These are phyloP conservation scores for Aspergillus sclerotioniger DNA, from an alignment of 495 filamentous ascomycete genomes.

Conservation along the genomic window DNA sequence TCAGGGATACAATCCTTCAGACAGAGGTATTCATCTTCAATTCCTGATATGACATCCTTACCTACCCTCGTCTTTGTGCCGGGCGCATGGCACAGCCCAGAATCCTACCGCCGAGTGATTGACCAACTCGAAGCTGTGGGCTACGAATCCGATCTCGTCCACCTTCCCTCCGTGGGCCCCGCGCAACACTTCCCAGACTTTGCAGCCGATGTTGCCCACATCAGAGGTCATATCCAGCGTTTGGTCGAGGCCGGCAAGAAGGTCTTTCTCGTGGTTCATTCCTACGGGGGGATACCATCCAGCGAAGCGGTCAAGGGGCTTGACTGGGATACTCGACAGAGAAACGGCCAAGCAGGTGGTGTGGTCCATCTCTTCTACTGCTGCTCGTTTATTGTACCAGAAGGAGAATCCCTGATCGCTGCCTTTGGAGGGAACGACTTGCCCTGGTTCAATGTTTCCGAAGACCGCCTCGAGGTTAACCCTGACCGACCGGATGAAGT, in stretches of 20 bases:
- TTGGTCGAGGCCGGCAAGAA: slow-evolving; percentile 28
- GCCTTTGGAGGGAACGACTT: slow-evolving; percentile 18
- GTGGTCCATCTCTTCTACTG: slow-evolving; percentile 39
- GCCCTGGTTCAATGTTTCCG: slow-evolving; percentile 16
- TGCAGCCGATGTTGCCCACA: not conserved
- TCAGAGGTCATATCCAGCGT: slow-evolving; percentile 10
- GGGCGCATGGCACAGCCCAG: slow-evolving; percentile 46
- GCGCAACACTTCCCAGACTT: slow-evolving; percentile 1
- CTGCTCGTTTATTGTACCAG: slow-evolving; percentile 30
- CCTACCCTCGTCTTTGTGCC: slow-evolving; percentile 41
- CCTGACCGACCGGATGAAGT: not conserved
- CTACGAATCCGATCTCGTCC: slow-evolving; percentile 35
- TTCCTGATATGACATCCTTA: not conserved
- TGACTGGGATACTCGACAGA: slow-evolving; percentile 27
- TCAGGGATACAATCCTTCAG: too few species aligned
- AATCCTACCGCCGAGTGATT: slow-evolving; percentile 32
- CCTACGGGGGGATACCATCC: slow-evolving; percentile 34
- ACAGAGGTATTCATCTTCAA: too few species aligned
- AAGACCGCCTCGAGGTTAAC: slow-evolving; percentile 6
- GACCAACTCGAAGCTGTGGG: slow-evolving; percentile 30
- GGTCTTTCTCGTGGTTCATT: slow-evolving; percentile 45
- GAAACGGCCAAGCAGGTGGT: slow-evolving; percentile 33
- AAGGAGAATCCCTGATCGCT: slow-evolving; percentile 19
- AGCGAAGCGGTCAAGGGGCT: slow-evolving; percentile 42
- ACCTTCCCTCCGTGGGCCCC: slow-evolving; percentile 34